Base-by-base conservation (phyloP, 2,329 filamentous ascomycete species). In the Grosmannia serpens region DNA sequence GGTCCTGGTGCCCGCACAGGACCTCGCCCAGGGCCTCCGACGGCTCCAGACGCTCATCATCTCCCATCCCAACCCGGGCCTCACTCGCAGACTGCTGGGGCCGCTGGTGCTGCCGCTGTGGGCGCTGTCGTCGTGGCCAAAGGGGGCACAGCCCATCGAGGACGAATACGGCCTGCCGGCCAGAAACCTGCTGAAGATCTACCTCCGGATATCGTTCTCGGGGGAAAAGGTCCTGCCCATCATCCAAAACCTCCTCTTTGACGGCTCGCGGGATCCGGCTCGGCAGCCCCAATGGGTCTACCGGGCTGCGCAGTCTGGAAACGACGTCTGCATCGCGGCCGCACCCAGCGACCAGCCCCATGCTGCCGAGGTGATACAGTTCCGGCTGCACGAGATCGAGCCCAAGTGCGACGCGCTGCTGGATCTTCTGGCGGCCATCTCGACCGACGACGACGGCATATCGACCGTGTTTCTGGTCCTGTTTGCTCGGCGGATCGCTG, bases 31-130 rank as follows among this genome's bases (percentile, higher is more conserved):
- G 38, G 77, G 82, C 1, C 66, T 89, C 2, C 74, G 71, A 35
- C 76, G 85, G 20, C 68, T 89, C 1, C 75, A 74, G 41, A 73
- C 77, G 0, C 70, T 89, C 1, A 67, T 84, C 1, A 73, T 80
- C 24, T 85, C 84, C 0, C 86, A 86, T 65, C 84, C 85, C 0
- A 85, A 87, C 58, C 82, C 85, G 0, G 84, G 84, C 0, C 70
- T 89, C 11, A 80, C 83, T 51, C 83, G 78, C 62, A 75, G 86
- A 55, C 71, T 89, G 0, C 69, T 88, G 2, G 72, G 74, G 3
- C 81, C 81, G 0, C 66, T 88, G 2, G 64, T 87, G 3, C 69
- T 83, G 5, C 79, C 85, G 1, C 70, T 89, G 0, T 89, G 86
- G 86, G 74, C 77, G 1, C 66, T 89, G 20, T 73, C 80, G 1